A percentile compares a stretch with the other conserved stretches of the same genome.
These are phyloP conservation scores for Talaromyces adpressus DNA, from an alignment of 495 filamentous ascomycete genomes.

Conservation along the genomic window DNA sequence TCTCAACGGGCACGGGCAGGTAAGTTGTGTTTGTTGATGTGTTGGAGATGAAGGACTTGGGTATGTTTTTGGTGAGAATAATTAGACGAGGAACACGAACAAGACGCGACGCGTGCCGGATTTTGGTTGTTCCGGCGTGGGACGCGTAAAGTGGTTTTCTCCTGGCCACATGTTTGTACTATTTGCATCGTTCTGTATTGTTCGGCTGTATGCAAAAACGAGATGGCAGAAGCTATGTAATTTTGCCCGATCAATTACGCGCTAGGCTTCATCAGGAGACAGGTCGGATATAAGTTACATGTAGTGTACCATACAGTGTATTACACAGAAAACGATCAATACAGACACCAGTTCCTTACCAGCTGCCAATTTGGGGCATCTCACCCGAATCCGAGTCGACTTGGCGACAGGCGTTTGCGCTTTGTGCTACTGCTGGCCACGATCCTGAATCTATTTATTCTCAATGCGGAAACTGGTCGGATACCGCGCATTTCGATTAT, in stretches of 20 bases:
- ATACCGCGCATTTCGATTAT: background rate
- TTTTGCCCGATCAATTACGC: background rate
- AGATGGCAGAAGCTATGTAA: background rate
- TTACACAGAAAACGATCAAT: background rate
- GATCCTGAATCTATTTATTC: background rate
- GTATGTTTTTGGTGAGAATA: background rate
- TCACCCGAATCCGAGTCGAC: background rate
- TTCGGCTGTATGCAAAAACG: background rate
- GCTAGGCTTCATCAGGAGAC: background rate
- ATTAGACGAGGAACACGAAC: constrained; percentile 17
- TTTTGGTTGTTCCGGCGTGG: constrained; percentile 9
- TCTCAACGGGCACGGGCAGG: background rate
- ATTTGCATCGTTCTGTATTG: background rate
- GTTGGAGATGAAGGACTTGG: background rate
- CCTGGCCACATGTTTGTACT: background rate
- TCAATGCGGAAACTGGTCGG: background rate
- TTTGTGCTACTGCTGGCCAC: background rate
- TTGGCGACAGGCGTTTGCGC: background rate
- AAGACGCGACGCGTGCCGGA: constrained; percentile 31
- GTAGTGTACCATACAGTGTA: background rate
- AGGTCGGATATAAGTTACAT: background rate
- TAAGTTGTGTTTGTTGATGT: background rate
- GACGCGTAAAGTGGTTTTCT: constrained; percentile 39
- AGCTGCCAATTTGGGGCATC: background rate
- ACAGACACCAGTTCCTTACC: background rate